phyloP scores from a whole-genome alignment of 352 stramenopile species.

The Globisporangium solare region DNA sequence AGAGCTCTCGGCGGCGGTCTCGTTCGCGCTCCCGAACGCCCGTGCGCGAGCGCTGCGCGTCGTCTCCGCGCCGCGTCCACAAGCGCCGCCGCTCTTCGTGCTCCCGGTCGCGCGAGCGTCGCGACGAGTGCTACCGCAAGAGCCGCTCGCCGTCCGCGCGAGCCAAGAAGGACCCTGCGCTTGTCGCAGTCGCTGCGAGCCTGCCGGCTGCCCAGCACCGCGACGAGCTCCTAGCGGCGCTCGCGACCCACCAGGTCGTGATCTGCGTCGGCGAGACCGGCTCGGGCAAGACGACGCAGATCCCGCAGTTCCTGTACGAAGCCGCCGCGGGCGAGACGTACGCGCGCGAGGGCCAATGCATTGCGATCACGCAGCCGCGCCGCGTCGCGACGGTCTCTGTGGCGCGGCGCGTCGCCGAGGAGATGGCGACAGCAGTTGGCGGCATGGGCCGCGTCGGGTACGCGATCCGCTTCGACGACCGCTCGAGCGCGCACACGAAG shows the following conservation, averaged over 20 bases:
- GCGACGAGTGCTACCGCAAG: too few relatives aligned
- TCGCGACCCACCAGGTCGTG: slow-evolving; percentile 52
- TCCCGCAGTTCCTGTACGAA: slow-evolving; percentile 62
- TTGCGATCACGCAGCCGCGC: slow-evolving; percentile 91
- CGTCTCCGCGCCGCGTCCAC: too few relatives aligned
- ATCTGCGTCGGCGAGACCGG: slow-evolving; percentile 93
- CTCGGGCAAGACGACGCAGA: slow-evolving; percentile 94
- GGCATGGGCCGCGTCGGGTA: slow-evolving; percentile 84
- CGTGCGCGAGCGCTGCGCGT: too few relatives aligned
- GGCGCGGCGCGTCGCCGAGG: slow-evolving; percentile 94
- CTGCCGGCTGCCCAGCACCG: slow-evolving; percentile 46
- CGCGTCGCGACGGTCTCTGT: slow-evolving; percentile 97
- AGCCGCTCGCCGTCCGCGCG: not conserved
- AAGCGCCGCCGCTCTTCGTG: too few relatives aligned
- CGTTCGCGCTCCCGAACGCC: too few relatives aligned
- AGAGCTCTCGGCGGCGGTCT: too few relatives aligned
- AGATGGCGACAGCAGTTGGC: slow-evolving; percentile 83
- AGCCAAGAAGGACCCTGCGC: slow-evolving; percentile 10
- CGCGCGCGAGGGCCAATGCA: slow-evolving; percentile 18
- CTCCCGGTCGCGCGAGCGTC: too few relatives aligned
- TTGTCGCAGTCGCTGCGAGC: not conserved
- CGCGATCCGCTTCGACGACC: slow-evolving; percentile 97
- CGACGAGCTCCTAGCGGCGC: slow-evolving; percentile 43
- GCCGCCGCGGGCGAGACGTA: slow-evolving; percentile 23
- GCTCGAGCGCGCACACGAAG: slow-evolving; percentile 42